Evolutionary conservation across 352 stramenopile genomes (phyloP).

Genomic region (Phytophthora meadii): DNA sequence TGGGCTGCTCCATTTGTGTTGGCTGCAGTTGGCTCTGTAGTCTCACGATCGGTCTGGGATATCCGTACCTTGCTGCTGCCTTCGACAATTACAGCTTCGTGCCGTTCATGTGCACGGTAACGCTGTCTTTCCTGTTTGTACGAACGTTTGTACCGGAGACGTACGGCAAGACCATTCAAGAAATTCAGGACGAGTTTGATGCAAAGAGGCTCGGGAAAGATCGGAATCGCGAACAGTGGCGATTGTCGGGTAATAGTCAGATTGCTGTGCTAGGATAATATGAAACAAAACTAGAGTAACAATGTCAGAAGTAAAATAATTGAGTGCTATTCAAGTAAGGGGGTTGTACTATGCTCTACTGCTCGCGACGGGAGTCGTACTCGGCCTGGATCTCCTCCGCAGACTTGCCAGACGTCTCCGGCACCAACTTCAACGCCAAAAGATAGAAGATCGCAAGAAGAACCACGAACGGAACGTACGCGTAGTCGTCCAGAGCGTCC

Average conservation of each 20-base stretch:
- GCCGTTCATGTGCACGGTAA: slow-evolving; percentile 58
- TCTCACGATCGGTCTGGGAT: slow-evolving; percentile 57
- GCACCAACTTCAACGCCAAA: slow-evolving; percentile 48
- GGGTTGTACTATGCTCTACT: slow-evolving; percentile 8
- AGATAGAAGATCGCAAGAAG: slow-evolving; percentile 50
- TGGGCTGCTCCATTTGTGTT: slow-evolving; percentile 54
- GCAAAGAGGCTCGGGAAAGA: slow-evolving; percentile 9
- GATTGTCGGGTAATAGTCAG: slow-evolving; percentile 25
- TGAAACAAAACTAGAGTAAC: slow-evolving; percentile 19
- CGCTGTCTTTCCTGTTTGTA: slow-evolving; percentile 52
- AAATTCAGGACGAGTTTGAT: slow-evolving; percentile 63
- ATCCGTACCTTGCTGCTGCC: slow-evolving; percentile 58
- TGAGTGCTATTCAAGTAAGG: not conserved
- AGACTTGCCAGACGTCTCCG: slow-evolving; percentile 66
- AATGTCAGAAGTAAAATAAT: slow-evolving; percentile 15
- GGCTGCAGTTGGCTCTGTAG: slow-evolving; percentile 62
- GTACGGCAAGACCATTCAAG: slow-evolving; percentile 66
- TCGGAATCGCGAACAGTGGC: slow-evolving; percentile 17
- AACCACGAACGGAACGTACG: slow-evolving; percentile 46
- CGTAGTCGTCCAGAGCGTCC: slow-evolving; percentile 35
- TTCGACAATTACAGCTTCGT: slow-evolving; percentile 58
- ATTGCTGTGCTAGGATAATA: slow-evolving; percentile 35
- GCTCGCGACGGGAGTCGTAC: slow-evolving; percentile 33
- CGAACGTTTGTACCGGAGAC: slow-evolving; percentile 61
- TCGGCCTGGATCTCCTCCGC: slow-evolving; percentile 57